Base-by-base conservation (phyloP, 1,139 yeast genomes). In the Maudiozyma humilis region DNA sequence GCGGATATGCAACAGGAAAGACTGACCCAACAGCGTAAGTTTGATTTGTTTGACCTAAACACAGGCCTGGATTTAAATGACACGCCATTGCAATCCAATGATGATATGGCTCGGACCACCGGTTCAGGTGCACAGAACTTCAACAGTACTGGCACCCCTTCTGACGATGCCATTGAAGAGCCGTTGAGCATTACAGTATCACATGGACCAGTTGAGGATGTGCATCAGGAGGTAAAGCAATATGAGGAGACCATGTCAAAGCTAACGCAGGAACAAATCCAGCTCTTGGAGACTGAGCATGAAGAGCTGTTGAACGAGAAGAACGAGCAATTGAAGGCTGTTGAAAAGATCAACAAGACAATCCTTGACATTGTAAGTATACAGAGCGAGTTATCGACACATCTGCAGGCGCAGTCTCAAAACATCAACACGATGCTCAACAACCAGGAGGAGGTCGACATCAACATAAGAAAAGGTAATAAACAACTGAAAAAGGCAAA, bases 351-450 rank as follows among this genome's bases (percentile, higher is more conserved):
- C n/a, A 93, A 88, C 59, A 73, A 72, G 47, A 78, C 95, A 2
- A 79, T 89, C 68, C 66, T 80, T 43, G 96, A 88, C 58, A 83
- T 91, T 41, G 76, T 91, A 1, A 78, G 80, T 44, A 65, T 91
- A 51, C 95, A 88, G 57, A 72, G 82, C 29, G 94, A 87, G 56
- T 70, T 91, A 48, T 74, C 88, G 3, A 70, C 81, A 42, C 95
- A 89, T 57, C 68, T 91, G 43, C 79, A 79, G 31, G 65, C 78
- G 0, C 98, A 91, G 63, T 78, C 85, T 3, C 83, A 81, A 43
- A 82, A 78, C 60, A 85, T 91, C 32, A 72, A 76, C 45, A 69
- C 72, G 35, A 69, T 91, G 48, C 65, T 81, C 46, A 84, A 82
- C 45, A 82, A 81, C 49, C 93, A 86, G 48, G 80, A 78, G 46